Conservation (phyloP, 768 basidiomycete species). For the Mrakia gelida region DNA sequence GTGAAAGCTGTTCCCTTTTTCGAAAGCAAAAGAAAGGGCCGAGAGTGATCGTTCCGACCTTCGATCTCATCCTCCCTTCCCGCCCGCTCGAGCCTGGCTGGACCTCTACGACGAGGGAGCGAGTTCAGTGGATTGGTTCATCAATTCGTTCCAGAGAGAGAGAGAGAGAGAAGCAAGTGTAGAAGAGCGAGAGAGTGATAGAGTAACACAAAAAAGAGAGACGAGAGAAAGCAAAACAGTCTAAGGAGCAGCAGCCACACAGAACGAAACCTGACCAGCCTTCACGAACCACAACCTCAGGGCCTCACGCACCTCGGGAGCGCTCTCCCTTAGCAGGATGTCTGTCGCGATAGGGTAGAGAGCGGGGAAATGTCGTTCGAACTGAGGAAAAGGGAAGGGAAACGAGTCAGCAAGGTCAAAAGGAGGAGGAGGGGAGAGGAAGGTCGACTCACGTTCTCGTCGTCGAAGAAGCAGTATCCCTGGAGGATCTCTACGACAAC, state of each 20-base stretch:
- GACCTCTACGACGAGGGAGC: not conserved
- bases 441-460: conserved; percentile 69
- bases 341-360: conserved; percentile 88
- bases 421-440: not conserved
- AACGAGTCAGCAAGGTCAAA: not conserved
- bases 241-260: not conserved
- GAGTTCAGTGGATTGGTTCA: not conserved
- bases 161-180: not conserved
- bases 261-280: conserved; percentile 6
- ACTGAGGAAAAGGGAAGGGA: conserved; percentile 53
- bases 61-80: not conserved
- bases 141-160: not conserved
- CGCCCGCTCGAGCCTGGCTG: not conserved
- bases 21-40: not conserved
- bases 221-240: not conserved
- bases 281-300: conserved; percentile 74
- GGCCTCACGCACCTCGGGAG: conserved; percentile 73
- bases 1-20: not conserved
- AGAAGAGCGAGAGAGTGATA: not conserved
- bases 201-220: not conserved
- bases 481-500: conserved; percentile 91
- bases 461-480: conserved; percentile 83
- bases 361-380: conserved; percentile 76
- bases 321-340: conserved; percentile 72
- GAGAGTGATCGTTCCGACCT: not conserved